These are phyloP conservation scores for Effrenium voratum DNA, from an alignment of 73 alveolate genomes.

Conservation along the genomic window DNA sequence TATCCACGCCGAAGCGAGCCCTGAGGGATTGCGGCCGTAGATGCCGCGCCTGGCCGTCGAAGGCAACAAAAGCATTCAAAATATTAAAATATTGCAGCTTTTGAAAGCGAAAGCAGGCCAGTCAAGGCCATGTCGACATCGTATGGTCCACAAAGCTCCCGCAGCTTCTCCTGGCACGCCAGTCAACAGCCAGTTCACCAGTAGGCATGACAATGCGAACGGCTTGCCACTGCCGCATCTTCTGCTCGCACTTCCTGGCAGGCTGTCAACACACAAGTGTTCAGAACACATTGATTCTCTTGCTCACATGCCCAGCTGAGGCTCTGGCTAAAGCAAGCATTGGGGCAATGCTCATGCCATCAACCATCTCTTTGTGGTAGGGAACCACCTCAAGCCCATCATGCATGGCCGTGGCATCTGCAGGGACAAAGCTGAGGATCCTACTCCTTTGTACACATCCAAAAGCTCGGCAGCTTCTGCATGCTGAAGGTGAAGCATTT, in stretches of 20 bases:
- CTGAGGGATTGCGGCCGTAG: constrained; percentile 58
- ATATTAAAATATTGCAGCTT: background rate
- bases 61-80: background rate
- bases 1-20: constrained; percentile 84
- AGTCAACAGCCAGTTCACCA: background rate
- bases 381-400: constrained; percentile 2
- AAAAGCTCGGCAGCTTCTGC: constrained; percentile 75
- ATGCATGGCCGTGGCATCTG: background rate
- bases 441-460: constrained; percentile 68
- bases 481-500: constrained; percentile 71
- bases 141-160: constrained; percentile 68
- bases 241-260: constrained; percentile 79
- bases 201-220: background rate
- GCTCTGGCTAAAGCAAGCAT: constrained; percentile 24
- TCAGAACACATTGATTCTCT: background rate
- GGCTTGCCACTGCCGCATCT: constrained; percentile 39
- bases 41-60: constrained; percentile 20
- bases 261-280: background rate
- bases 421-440: background rate
- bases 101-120: background rate
- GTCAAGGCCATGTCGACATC: constrained; percentile 81
- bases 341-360: constrained; percentile 61
- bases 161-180: constrained; percentile 60
- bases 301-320: background rate
- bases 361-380: constrained; percentile 76